These are phyloP conservation scores for Fomitopsis pinicola DNA, from an alignment of 1,284 basidiomycete genomes.

Conservation along the genomic window DNA sequence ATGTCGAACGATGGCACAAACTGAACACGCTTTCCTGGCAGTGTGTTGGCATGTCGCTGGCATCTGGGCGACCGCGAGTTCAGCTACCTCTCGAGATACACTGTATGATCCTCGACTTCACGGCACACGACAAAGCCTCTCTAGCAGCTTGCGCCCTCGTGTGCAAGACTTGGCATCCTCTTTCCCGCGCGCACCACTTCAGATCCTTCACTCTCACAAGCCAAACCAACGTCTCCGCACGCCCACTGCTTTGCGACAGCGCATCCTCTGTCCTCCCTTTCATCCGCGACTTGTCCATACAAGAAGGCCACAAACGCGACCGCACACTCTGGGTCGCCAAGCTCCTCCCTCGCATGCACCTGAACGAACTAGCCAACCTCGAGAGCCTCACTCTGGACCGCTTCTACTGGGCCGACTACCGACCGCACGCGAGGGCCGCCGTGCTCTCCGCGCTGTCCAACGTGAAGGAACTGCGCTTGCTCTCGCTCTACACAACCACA, in stretches of 20 bases:
- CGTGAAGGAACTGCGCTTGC: background rate
- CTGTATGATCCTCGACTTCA: conserved; percentile 18
- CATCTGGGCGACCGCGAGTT: background rate
- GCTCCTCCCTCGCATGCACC: background rate
- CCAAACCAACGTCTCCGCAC: background rate
- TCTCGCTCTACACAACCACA: background rate
- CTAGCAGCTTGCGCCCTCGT: conserved; percentile 14
- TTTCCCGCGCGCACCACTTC: conserved; percentile 27
- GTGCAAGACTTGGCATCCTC: conserved; percentile 10
- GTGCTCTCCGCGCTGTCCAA: background rate
- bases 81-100: conserved; percentile 11
- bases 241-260: background rate
- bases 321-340: background rate
- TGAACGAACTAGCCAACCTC: background rate
- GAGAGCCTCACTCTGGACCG: background rate
- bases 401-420: background rate
- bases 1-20: too few relatives aligned
- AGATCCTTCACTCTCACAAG: background rate
- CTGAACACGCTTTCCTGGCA: too few relatives aligned
- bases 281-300: background rate
- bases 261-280: background rate
- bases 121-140: conserved; percentile 13
- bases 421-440: background rate
- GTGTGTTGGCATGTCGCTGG: background rate
- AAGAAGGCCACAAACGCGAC: background rate